A percentile compares a stretch with the other conserved stretches of the same genome.
Conservation (phyloP, 1,139 yeast species). For the Zygoascus sp. region DNA sequence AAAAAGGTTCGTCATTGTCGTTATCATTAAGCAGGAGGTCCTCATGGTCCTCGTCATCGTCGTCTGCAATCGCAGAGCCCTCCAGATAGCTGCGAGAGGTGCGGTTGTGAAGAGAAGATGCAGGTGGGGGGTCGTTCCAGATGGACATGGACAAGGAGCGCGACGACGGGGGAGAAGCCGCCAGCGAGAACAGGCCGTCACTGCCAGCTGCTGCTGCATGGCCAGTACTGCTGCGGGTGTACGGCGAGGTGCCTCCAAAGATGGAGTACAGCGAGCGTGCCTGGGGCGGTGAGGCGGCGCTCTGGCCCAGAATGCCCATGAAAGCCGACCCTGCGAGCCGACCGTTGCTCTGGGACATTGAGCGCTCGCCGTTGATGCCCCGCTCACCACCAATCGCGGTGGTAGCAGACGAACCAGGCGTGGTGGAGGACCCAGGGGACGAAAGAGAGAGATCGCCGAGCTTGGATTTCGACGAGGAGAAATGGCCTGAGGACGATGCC, state of each 20-base stretch:
- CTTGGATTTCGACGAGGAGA: neutral
- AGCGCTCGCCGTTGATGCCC: neutral
- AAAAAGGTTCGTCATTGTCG: constrained; percentile 24
- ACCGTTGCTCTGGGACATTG: constrained; percentile 2
- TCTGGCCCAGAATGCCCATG: constrained; percentile 6
- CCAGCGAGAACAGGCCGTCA: constrained; percentile 10
- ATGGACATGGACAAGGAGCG: constrained; percentile 9
- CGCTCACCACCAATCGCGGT: constrained; percentile 9
- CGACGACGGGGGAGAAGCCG: constrained; percentile 12
- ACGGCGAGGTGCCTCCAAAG: constrained; percentile 12
- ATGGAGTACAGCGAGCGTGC: constrained; percentile 11
- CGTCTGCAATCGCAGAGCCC: constrained; percentile 19
- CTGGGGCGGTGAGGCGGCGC: constrained; percentile 6
- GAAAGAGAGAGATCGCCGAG: neutral
- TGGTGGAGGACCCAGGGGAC: neutral
- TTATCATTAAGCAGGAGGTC: constrained; percentile 5
- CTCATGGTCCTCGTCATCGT: constrained; percentile 14
- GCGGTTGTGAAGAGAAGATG: constrained; percentile 8
- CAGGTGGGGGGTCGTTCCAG: constrained; percentile 10
- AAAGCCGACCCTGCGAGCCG: constrained; percentile 10
- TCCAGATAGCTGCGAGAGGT: constrained; percentile 10
- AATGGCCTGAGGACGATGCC: neutral
- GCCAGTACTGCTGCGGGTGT: neutral
- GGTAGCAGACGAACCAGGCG: constrained; percentile 1
- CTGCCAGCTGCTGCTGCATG: no score